phyloP scores from a whole-genome alignment of 2,329 filamentous ascomycete species.

The Hirsutella minnesotensis region DNA sequence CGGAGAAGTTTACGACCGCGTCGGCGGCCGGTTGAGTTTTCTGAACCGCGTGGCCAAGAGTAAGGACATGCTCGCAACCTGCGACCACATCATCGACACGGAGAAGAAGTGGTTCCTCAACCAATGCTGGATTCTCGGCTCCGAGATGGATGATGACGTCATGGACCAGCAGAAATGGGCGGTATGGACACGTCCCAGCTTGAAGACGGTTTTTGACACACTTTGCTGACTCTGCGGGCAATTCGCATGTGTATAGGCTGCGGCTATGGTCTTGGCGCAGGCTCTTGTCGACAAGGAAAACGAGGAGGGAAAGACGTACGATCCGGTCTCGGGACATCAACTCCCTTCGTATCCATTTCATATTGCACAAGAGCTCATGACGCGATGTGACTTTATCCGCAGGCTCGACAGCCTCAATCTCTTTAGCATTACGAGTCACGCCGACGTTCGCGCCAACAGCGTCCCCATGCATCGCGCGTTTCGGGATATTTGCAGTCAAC shows the following conservation, averaged over 20 bases:
- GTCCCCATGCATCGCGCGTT: conserved; percentile 96
- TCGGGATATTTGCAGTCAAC: conserved; percentile 62
- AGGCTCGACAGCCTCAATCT: conserved; percentile 88
- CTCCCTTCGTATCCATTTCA: conserved; percentile 75
- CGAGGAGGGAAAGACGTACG: conserved; percentile 52
- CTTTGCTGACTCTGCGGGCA: neutral
- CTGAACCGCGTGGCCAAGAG: conserved; percentile 85
- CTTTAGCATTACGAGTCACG: conserved; percentile 82
- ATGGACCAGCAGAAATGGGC: conserved; percentile 98
- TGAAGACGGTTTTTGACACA: no score
- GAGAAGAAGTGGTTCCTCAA: conserved; percentile 71
- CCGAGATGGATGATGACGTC: conserved; percentile 85
- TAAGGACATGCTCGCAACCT: conserved; percentile 65
- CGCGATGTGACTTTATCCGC: conserved; percentile 86
- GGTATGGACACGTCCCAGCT: conserved; percentile 34
- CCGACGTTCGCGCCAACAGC: conserved; percentile 81
- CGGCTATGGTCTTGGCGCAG: conserved; percentile 85
- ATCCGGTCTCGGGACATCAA: conserved; percentile 56
- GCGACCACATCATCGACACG: conserved; percentile 56
- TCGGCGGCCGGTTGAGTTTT: conserved; percentile 82
- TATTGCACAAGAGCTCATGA: conserved; percentile 85
- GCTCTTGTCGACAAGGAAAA: conserved; percentile 78
- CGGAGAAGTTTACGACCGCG: conserved; percentile 69
- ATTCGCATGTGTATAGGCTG: conserved; percentile 46
- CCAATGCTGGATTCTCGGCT: conserved; percentile 62